Base-by-base conservation (phyloP, 2,329 filamentous ascomycete species). In the Calonectria fujianensis region DNA sequence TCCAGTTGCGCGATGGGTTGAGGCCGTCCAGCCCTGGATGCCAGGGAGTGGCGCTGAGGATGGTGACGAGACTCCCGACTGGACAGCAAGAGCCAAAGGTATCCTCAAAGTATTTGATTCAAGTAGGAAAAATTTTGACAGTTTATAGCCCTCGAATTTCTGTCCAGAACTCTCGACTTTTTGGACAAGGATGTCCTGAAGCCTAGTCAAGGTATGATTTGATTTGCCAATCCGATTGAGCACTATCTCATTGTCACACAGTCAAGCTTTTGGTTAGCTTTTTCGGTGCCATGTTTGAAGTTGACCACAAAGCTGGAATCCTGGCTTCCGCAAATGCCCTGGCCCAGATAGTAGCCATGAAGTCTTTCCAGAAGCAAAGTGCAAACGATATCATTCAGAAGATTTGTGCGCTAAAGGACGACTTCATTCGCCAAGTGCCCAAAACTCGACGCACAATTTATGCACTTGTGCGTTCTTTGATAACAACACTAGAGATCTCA, bases 291-390 rank as follows among this genome's bases (percentile, higher is more conserved):
- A 90, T 92, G 85, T 92, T 91, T 76, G 89, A 89, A 3, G 88
- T 90, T 69, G 90, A 92, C 76, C 90, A 91, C 82, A 90, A 90
- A 79, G 90, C 89, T n/a, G 90, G 90, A 51, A 88, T 92, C 70
- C 83, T 89, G 54, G 87, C 90, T 0, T 90, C 90, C 3, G 85
- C 89, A 4, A 89, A 87, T 57, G 90, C 90, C 1, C 82, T 92
- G n/a, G 85, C 85, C 1, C 85, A 86, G 35, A 87, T 92, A 63
- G 85, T 84, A 52, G 78, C 80, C 63, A 91, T 90, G 87, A 88
- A 87, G 66, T 83, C 84, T 16, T 92, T 92, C 82, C 87, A 89
- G 50, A 85, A 89, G 0, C 81, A 85, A 16, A 86, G 87, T 74
- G 90, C 85, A 27, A 81, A 86, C 71, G 84, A 88, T 66, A 90